Conservation (phyloP, 805 yeast species). For the Yamadazyma nakazawae region DNA sequence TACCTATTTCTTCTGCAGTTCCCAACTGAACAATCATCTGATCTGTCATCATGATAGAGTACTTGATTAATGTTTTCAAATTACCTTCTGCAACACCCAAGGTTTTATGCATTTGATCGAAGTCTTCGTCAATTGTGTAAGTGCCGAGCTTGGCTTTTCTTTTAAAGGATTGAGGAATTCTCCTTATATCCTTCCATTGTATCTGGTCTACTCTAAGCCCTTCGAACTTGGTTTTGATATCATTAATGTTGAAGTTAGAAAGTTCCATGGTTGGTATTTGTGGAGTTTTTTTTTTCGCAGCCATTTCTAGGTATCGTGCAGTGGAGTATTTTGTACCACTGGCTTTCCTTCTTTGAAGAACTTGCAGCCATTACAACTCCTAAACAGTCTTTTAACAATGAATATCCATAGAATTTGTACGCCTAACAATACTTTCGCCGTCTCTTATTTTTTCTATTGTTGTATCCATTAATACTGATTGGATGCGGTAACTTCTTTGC, state of each 20-base stretch:
- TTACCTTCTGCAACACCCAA: constrained; percentile 15
- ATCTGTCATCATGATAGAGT: constrained; percentile 8
- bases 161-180: constrained; percentile 32
- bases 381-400: no score
- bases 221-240: constrained; percentile 1
- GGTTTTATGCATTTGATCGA: constrained; percentile 23
- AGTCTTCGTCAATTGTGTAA: constrained; percentile 38
- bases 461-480: no score
- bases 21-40: neutral
- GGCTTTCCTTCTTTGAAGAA: no score
- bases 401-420: no score
- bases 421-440: no score
- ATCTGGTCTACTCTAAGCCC: constrained; percentile 3
- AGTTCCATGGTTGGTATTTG: constrained; percentile 8
- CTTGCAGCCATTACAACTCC: no score
- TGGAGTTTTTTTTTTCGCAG: constrained; percentile 9
- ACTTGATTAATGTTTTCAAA: constrained; percentile 16
- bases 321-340: neutral
- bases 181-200: constrained; percentile 22
- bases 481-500: no score
- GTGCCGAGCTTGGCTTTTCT: constrained; percentile 23
- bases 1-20: neutral
- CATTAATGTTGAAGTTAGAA: neutral
- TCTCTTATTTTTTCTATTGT: no score
- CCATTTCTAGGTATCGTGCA: constrained; percentile 3